These are phyloP conservation scores for Ilyonectria mors-panacis DNA, from an alignment of 2,329 filamentous ascomycete genomes.

Conservation along the genomic window DNA sequence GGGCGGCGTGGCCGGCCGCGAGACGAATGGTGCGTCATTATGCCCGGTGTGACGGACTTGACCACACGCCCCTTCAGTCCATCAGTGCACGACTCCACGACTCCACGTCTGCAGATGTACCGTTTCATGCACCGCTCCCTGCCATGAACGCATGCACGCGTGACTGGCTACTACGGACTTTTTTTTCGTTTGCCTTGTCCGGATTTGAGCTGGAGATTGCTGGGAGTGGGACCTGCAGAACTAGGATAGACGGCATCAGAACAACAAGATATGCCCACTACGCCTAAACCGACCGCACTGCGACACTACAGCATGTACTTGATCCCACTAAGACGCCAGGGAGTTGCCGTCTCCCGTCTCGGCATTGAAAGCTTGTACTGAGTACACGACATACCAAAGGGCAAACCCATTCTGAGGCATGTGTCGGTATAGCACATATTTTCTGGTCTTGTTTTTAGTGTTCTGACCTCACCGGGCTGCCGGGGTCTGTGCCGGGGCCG, in stretches of 20 bases:
- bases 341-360: constrained; percentile 32
- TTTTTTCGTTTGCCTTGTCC: constrained; percentile 20
- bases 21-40: constrained; percentile 27
- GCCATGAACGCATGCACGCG: constrained; percentile 14
- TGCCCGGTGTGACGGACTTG: constrained; percentile 20
- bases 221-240: constrained; percentile 28
- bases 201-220: constrained; percentile 17
- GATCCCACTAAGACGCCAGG: background rate
- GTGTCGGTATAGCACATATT: constrained; percentile 2
- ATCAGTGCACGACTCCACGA: no score
- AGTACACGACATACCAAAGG: background rate
- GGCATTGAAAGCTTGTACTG: constrained; percentile 14
- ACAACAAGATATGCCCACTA: constrained; percentile 1
- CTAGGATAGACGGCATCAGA: constrained; percentile 17
- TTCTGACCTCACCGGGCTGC: constrained; percentile 32
- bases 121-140: constrained; percentile 2
- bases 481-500: constrained; percentile 35
- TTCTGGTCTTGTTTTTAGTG: background rate
- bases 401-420: constrained; percentile 13
- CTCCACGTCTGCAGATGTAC: constrained; percentile 4
- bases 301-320: constrained; percentile 2
- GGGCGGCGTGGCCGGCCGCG: constrained; percentile 21
- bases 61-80: constrained; percentile 13
- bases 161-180: constrained; percentile 16
- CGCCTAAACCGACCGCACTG: constrained; percentile 11